These are phyloP conservation scores for Neurospora tetraspora DNA, from an alignment of 495 filamentous ascomycete genomes.

Conservation along the genomic window DNA sequence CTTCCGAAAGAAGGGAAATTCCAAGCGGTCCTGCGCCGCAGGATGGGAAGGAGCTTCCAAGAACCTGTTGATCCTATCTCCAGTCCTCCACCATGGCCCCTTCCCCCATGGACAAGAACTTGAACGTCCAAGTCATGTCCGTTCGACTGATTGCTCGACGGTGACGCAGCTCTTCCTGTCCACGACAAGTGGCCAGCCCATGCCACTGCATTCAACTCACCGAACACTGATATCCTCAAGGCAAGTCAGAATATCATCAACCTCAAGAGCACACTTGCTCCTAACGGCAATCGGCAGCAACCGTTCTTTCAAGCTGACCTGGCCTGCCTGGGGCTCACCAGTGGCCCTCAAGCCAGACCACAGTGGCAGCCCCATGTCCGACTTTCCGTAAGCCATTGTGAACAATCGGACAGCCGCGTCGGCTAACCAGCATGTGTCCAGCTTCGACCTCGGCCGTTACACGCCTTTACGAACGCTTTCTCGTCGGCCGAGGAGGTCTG, in stretches of 20 bases:
- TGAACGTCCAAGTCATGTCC: not conserved
- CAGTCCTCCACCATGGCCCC: not conserved
- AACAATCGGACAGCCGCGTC: not conserved
- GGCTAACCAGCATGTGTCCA: not conserved
- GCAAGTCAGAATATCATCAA: not conserved
- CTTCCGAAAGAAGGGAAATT: not conserved
- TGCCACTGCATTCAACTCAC: not conserved
- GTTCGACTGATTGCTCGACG: not conserved
- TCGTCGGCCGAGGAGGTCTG: conserved; percentile 37
- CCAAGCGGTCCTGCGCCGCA: not conserved
- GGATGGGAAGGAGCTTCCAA: not conserved
- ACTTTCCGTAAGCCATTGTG: not conserved
- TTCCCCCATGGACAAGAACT: not conserved
- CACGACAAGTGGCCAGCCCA: not conserved
- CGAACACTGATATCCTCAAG: not conserved
- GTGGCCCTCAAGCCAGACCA: not conserved
- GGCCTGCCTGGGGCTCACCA: not conserved
- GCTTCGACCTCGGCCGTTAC: not conserved
- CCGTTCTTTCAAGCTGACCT: not conserved
- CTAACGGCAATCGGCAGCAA: not conserved
- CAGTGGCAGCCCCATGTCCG: not conserved
- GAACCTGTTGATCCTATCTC: not conserved
- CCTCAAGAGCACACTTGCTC: not conserved
- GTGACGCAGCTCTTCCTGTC: not conserved
- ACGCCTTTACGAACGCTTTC: not conserved